Percentiles rank a stretch among this genome's conserved stretches.
phyloP scores from a whole-genome alignment of 495 filamentous ascomycete species.

The Cryomyces antarcticus region DNA sequence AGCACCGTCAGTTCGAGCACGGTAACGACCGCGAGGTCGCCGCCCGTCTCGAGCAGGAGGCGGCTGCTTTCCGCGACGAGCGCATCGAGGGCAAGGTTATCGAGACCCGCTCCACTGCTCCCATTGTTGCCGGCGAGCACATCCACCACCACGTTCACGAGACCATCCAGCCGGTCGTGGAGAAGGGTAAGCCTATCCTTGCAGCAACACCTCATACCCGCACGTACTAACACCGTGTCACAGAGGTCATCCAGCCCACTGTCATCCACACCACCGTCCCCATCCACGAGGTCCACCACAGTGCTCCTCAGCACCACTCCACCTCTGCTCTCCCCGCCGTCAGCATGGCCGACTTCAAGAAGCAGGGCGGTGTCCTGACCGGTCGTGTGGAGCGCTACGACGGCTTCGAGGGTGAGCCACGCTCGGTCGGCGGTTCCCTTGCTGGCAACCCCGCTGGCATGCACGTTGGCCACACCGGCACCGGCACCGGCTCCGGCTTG shows the following conservation, averaged over 20 bases:
- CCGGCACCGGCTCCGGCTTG: neutral
- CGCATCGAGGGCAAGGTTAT: conserved; percentile 25
- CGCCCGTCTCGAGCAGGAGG: conserved; percentile 25
- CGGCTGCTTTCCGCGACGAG: conserved; percentile 28
- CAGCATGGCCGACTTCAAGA: conserved; percentile 37
- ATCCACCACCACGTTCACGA: conserved; percentile 43
- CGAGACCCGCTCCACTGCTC: conserved; percentile 24
- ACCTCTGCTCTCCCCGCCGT: conserved; percentile 37
- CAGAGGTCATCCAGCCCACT: conserved; percentile 38
- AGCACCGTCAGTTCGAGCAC: conserved; percentile 34
- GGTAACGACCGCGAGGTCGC: conserved; percentile 26
- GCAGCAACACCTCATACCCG: neutral
- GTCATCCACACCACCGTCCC: conserved; percentile 49
- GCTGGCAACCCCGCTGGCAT: conserved; percentile 2
- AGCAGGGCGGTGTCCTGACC: conserved; percentile 31
- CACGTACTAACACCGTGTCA: neutral
- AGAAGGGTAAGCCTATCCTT: conserved; percentile 22
- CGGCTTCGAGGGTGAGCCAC: conserved; percentile 35
- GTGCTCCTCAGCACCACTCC: conserved; percentile 36
- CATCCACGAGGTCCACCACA: conserved; percentile 44
- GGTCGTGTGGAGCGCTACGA: conserved; percentile 34
- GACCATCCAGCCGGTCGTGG: conserved; percentile 42
- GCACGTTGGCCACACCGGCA: neutral
- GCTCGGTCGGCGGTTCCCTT: conserved; percentile 22
- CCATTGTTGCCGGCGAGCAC: conserved; percentile 36